A percentile compares a stretch with the other conserved stretches of the same genome.
phyloP scores from a whole-genome alignment of 2,329 filamentous ascomycete species.

The Epichloe elymi region DNA sequence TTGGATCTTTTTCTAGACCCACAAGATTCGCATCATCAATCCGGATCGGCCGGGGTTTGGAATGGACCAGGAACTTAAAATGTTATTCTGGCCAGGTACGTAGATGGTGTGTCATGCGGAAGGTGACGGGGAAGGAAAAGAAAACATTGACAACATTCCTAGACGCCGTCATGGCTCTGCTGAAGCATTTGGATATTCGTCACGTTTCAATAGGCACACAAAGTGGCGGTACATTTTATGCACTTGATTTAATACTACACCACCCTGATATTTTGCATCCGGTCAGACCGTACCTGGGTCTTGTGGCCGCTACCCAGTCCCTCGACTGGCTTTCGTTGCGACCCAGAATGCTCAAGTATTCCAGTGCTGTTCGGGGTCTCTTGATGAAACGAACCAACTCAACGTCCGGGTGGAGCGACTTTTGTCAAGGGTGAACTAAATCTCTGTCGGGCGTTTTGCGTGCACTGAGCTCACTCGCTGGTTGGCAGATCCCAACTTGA shows the following conservation, averaged over 20 bases:
- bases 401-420: conserved; percentile 13
- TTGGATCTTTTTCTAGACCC: conserved; percentile 15
- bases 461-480: too few relatives aligned
- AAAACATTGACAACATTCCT: neutral
- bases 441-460: neutral
- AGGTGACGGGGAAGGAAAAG: neutral
- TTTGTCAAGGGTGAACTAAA: neutral
- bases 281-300: conserved; percentile 10
- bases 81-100: neutral
- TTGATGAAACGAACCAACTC: conserved; percentile 14
- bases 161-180: conserved; percentile 17
- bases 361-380: conserved; percentile 15
- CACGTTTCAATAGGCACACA: conserved; percentile 18
- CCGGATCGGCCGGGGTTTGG: conserved; percentile 24
- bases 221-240: conserved; percentile 19
- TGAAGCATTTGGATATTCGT: conserved; percentile 19
- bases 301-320: conserved; percentile 10
- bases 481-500: neutral
- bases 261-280: conserved; percentile 16
- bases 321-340: conserved; percentile 7
- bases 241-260: conserved; percentile 17
- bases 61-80: conserved; percentile 9
- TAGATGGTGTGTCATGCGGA: neutral
- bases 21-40: conserved; percentile 20
- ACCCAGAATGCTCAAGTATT: conserved; percentile 11